These are phyloP conservation scores for Tulasnella sp. DNA, from an alignment of 768 basidiomycete species.

Conservation along the genomic window DNA sequence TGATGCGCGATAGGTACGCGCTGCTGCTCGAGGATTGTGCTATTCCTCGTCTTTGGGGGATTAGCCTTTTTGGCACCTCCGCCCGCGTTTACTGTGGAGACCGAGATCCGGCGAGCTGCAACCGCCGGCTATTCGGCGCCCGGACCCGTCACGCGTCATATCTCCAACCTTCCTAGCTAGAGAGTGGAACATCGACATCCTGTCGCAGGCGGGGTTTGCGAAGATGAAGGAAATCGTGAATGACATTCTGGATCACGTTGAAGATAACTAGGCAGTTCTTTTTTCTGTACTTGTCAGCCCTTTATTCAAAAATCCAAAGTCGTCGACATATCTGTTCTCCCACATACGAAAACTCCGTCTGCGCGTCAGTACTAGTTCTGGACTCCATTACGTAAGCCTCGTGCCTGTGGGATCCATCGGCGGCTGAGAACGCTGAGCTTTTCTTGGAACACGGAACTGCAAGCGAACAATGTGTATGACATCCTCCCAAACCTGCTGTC, in stretches of 20 bases:
- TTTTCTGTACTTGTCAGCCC: too few species aligned
- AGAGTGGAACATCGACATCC: constrained; percentile 27
- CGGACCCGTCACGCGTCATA: constrained; percentile 16
- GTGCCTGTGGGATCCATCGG: too few species aligned
- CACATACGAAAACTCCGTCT: too few species aligned
- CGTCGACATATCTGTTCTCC: too few species aligned
- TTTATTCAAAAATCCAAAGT: too few species aligned
- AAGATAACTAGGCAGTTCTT: constrained; percentile 5
- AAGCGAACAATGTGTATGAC: neutral
- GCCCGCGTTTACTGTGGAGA: constrained; percentile 30
- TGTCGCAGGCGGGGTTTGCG: constrained; percentile 26
- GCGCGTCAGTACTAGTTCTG: too few species aligned
- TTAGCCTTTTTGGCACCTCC: constrained; percentile 29
- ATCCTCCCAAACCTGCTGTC: neutral
- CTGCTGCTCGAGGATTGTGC: constrained; percentile 25
- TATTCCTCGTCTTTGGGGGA: constrained; percentile 25
- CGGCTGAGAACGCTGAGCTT: neutral
- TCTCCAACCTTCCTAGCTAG: constrained; percentile 22
- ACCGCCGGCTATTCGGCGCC: constrained; percentile 20
- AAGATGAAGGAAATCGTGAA: constrained; percentile 28
- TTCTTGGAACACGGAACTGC: neutral
- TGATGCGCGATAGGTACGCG: constrained; percentile 25
- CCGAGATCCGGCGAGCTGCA: constrained; percentile 20
- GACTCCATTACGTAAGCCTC: neutral
- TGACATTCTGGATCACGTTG: neutral